Evolutionary conservation across 1,284 basidiomycete species (phyloP).

Genomic region (Mycosarcoma maydis): DNA sequence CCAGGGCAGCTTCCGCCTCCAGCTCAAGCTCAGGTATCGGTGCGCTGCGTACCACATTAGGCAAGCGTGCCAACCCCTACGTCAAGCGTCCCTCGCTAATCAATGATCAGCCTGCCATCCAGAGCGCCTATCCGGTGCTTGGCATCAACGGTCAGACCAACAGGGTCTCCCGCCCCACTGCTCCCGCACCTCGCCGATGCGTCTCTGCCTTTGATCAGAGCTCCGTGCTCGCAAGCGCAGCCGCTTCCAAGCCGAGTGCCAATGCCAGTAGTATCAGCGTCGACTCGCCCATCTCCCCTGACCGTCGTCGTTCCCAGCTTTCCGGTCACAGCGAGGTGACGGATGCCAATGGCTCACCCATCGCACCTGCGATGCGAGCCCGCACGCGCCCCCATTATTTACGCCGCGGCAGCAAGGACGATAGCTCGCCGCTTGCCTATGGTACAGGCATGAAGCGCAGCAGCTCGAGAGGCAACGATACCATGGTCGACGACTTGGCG

Average conservation of each 20-base stretch:
- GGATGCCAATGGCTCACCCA: conserved; percentile 53
- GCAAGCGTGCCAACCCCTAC: conserved; percentile 58
- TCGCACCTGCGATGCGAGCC: conserved; percentile 31
- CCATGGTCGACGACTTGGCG: conserved; percentile 39
- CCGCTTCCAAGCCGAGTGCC: conserved; percentile 11
- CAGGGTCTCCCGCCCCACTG: conserved; percentile 30
- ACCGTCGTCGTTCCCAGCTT: conserved; percentile 21
- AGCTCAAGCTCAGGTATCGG: conserved; percentile 11
- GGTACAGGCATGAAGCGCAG: conserved; percentile 52
- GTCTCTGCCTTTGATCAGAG: conserved; percentile 49
- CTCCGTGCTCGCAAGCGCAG: conserved; percentile 12
- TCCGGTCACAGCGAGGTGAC: conserved; percentile 28
- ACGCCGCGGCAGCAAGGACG: conserved; percentile 55
- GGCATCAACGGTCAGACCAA: conserved; percentile 31
- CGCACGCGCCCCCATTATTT: conserved; percentile 34
- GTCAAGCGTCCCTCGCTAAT: conserved; percentile 45
- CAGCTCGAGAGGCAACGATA: conserved; percentile 30
- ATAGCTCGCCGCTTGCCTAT: conserved; percentile 57
- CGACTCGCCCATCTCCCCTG: conserved; percentile 32
- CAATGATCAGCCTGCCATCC: conserved; percentile 19
- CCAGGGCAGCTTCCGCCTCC: conserved; percentile 7
- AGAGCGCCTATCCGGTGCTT: conserved; percentile 50
- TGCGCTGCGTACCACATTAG: conserved; percentile 33
- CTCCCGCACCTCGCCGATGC: conserved; percentile 52
- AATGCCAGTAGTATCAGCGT: background rate